phyloP scores from a whole-genome alignment of 129 eudicot genomes.

The Centaurea solstitialis region DNA sequence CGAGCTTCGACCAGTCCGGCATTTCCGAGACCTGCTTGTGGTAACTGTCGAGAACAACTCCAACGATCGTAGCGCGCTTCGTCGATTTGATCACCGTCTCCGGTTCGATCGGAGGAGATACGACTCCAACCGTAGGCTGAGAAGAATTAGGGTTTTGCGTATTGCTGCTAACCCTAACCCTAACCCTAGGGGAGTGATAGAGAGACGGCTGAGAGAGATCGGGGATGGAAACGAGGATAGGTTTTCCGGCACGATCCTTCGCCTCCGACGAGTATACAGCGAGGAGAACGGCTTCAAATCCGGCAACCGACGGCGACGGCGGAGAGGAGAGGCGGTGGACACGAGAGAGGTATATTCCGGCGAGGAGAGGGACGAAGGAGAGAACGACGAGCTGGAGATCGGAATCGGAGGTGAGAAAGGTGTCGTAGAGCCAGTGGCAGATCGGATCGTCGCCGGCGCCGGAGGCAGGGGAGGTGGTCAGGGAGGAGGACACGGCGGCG shows the following conservation, averaged over 20 bases:
- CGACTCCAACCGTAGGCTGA: conserved; percentile 44
- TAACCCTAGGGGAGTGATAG: conserved; percentile 62
- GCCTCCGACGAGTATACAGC: conserved; percentile 68
- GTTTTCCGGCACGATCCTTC: conserved; percentile 69
- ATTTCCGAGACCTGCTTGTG: conserved; percentile 82
- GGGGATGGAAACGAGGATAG: conserved; percentile 56
- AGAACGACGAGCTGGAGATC: conserved; percentile 89
- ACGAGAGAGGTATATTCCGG: conserved; percentile 60
- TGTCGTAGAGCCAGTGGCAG: conserved; percentile 92
- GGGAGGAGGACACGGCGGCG: conserved; percentile 51
- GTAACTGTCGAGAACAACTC: conserved; percentile 73
- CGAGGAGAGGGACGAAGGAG: conserved; percentile 62
- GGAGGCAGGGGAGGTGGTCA: conserved; percentile 52
- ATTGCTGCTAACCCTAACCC: conserved; percentile 31
- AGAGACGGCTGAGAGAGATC: conserved; percentile 83
- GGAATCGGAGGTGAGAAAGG: conserved; percentile 73
- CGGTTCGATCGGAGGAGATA: conserved; percentile 75
- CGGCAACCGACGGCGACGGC: conserved; percentile 58
- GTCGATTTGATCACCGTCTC: conserved; percentile 76
- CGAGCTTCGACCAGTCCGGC: conserved; percentile 87
- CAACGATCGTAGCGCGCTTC: conserved; percentile 79
- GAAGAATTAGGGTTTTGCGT: conserved; percentile 22
- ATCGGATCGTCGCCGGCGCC: conserved; percentile 80
- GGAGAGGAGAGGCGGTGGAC: conserved; percentile 43
- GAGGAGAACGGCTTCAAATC: conserved; percentile 80